A percentile compares a stretch with the other conserved stretches of the same genome.
phyloP scores from a whole-genome alignment of 352 stramenopile species.

The Phytopythium ostracodes region DNA sequence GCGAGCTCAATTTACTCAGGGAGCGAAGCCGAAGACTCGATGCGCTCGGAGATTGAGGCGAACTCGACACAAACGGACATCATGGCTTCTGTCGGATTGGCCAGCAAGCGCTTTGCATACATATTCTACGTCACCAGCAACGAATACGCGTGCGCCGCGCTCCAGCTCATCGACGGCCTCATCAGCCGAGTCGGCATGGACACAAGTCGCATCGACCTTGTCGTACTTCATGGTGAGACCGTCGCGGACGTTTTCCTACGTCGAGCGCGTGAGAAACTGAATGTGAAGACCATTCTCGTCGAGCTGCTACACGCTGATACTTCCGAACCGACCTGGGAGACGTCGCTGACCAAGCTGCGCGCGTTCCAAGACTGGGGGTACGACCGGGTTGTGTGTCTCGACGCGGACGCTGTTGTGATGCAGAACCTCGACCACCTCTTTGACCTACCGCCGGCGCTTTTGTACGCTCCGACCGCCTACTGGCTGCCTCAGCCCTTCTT shows the following conservation, averaged over 20 bases:
- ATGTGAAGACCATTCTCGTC: conserved; percentile 14
- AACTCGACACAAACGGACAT: background rate
- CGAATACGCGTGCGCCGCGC: conserved; percentile 17
- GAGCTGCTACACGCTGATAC: conserved; percentile 10
- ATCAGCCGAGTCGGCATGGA: conserved; percentile 12
- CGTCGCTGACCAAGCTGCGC: conserved; percentile 28
- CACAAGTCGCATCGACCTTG: conserved; percentile 19
- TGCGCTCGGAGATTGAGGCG: background rate
- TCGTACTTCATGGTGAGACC: conserved; percentile 13
- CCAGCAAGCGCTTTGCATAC: conserved; percentile 17
- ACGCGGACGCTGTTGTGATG: conserved; percentile 26
- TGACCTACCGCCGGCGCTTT: conserved; percentile 7
- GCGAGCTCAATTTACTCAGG: background rate
- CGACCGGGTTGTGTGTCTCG: conserved; percentile 28
- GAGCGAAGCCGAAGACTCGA: background rate
- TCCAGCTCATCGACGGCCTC: conserved; percentile 19
- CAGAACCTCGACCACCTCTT: conserved; percentile 27
- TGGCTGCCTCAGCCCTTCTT: conserved; percentile 30
- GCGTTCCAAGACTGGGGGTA: conserved; percentile 32
- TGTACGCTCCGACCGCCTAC: conserved; percentile 28
- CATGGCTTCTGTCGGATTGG: no score
- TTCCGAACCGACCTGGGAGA: conserved; percentile 10
- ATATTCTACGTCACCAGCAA: conserved; percentile 29
- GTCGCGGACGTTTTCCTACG: background rate
- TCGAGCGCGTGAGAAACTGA: conserved; percentile 2